Evolutionary conservation across 192 early-diverging fungal genomes (phyloP).

Genomic region (Podila horticola): DNA sequence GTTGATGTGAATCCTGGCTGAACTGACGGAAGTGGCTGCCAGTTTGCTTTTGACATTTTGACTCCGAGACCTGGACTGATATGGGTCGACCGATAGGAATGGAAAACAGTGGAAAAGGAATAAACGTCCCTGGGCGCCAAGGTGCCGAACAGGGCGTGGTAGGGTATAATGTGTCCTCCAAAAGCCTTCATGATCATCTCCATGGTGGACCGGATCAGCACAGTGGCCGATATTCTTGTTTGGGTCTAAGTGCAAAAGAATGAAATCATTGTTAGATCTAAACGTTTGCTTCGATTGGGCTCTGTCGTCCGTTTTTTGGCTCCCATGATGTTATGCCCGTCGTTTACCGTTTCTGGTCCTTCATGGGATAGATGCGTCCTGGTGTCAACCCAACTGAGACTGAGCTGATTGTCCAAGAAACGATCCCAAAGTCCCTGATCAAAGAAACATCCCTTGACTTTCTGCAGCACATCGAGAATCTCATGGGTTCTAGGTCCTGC

Average conservation of each 20-base stretch:
- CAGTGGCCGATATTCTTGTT: slow-evolving; percentile 19
- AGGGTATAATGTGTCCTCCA: slow-evolving; percentile 47
- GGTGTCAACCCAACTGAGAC: slow-evolving; percentile 46
- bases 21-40: slow-evolving; percentile 32
- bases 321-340: neutral
- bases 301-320: neutral
- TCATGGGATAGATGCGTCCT: neutral
- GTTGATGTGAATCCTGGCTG: neutral
- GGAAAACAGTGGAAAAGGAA: slow-evolving; percentile 34
- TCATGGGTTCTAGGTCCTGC: slow-evolving; percentile 15
- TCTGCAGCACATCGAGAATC: slow-evolving; percentile 31
- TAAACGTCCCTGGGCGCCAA: slow-evolving; percentile 1
- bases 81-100: slow-evolving; percentile 27
- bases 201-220: slow-evolving; percentile 23
- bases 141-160: slow-evolving; percentile 9
- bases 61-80: slow-evolving; percentile 42
- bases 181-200: slow-evolving; percentile 44
- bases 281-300: neutral
- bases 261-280: neutral
- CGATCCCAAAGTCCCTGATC: slow-evolving; percentile 39
- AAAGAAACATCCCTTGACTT: slow-evolving; percentile 33
- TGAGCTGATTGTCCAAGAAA: slow-evolving; percentile 34
- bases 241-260: slow-evolving; percentile 1
- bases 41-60: slow-evolving; percentile 26
- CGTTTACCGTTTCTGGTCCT: slow-evolving; percentile 6